Evolutionary conservation across 2,329 filamentous ascomycete genomes (phyloP), one percentile per base, ranked within the genome.

Genomic region (Trichoderma breve): DNA sequence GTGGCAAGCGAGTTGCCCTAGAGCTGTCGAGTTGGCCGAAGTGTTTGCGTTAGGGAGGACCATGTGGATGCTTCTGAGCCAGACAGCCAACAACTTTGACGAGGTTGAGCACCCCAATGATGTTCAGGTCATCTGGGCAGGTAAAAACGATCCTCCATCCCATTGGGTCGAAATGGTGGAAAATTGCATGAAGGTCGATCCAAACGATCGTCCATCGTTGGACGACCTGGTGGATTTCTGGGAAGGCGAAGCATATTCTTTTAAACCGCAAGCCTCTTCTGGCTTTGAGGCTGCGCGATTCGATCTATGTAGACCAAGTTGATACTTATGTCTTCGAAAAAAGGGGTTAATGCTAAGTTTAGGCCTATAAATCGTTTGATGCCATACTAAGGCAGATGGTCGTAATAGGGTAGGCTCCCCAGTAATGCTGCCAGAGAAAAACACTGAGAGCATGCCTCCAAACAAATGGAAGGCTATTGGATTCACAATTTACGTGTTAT

Each of bases 31-130:
- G 55, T 18, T 32, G 8, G 55, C 55, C n/a, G 34, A 63, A 4
- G 34, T 63, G 14, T 39, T 63, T 43, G 36, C 21, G 5, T 21
- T 26, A 4, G 60, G 60, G 21, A 15, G 36, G 36, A 63, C 60
- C 21, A 58, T 58, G 55, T 32, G 55, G 55, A 58, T 58, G 55
- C n/a, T 58, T 30, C 24, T 58, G 55, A 53, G 47, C 47, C 47
- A 53, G 47, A 53, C 21, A 53, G 47, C 47, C n/a, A 24, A 24
- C 47, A 24, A 24, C n/a, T 53, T 53, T 53, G 47, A 53, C 47
- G 21, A 53, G 8, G 11, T 53, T 24, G 11, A 53, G 5, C 47
- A 24, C 21, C 47, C 47, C 5, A 2, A 53, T 60, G 26, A 60
- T 53, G 47, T 53, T 24, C 47, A 53, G 21, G 11, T 53, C 21